A percentile compares a stretch with the other conserved stretches of the same genome.
Evolutionary conservation across 106 monocot genomes (phyloP).

Genomic region (Dendrobium nobile): DNA sequence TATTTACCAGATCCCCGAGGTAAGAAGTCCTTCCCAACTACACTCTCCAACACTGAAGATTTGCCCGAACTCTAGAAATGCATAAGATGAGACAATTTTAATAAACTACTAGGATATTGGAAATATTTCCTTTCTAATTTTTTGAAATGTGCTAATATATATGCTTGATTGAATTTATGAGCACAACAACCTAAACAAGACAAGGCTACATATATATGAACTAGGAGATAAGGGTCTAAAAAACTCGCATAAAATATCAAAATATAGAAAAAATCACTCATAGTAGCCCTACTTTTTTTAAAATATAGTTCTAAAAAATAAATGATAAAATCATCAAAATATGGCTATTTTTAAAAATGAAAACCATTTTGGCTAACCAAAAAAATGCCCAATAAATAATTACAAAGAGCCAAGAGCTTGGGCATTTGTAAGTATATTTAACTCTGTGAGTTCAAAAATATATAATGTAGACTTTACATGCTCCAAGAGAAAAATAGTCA

Average conservation of each 20-base stretch:
- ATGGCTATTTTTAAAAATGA: not conserved
- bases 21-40: conserved; percentile 50
- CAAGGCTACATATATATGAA: not conserved
- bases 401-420: not conserved
- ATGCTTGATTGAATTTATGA: not conserved
- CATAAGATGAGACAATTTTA: not conserved
- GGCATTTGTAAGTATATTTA: not conserved
- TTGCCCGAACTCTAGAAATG: conserved; percentile 43
- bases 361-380: not conserved
- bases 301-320: not conserved
- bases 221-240: not conserved
- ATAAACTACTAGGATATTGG: not conserved
- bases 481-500: not conserved
- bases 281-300: not conserved
- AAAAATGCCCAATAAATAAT: not conserved
- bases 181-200: not conserved
- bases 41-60: conserved; percentile 47
- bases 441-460: not conserved
- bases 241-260: not conserved
- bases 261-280: not conserved
- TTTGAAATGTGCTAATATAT: not conserved
- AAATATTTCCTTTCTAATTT: not conserved
- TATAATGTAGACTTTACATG: not conserved
- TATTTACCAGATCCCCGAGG: conserved; percentile 44
- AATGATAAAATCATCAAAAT: conserved; percentile 2